These are phyloP conservation scores for Gastrodia elata DNA, from an alignment of 106 monocot genomes.

Conservation along the genomic window DNA sequence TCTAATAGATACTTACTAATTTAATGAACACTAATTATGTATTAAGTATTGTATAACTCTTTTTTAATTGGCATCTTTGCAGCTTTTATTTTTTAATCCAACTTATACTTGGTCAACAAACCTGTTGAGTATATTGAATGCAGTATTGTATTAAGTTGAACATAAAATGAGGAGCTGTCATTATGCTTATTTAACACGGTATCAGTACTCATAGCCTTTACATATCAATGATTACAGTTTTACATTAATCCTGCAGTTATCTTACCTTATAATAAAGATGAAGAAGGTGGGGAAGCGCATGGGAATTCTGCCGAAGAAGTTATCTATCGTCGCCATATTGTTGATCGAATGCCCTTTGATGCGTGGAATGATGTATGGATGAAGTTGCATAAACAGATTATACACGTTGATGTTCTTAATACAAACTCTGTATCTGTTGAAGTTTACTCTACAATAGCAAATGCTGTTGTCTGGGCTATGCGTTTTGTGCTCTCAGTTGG, in stretches of 20 bases:
- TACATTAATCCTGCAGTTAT: constrained; percentile 49
- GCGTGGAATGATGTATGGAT: constrained; percentile 84
- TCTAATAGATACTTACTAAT: too few species aligned
- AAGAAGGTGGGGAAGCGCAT: constrained; percentile 13
- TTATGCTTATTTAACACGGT: constrained; percentile 7
- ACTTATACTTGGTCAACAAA: neutral
- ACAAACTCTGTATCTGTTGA: constrained; percentile 67
- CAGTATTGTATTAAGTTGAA: neutral
- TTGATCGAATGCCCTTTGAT: constrained; percentile 83
- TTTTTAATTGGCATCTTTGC: too few species aligned
- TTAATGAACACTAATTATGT: too few species aligned
- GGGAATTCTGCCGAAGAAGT: constrained; percentile 33
- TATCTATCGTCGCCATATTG: constrained; percentile 67
- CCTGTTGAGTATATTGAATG: neutral
- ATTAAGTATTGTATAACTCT: too few species aligned
- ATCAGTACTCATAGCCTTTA: neutral
- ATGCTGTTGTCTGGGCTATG: constrained; percentile 84
- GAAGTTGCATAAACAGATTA: constrained; percentile 67
- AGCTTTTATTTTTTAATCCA: too few species aligned
- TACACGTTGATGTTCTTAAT: constrained; percentile 81
- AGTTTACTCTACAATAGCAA: constrained; percentile 68
- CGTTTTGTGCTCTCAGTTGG: constrained; percentile 61
- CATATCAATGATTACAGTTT: neutral
- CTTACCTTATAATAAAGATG: constrained; percentile 74
- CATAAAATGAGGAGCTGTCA: neutral